Base-by-base conservation (phyloP, 164 flowering plant species). In the Liquidambar formosana region DNA sequence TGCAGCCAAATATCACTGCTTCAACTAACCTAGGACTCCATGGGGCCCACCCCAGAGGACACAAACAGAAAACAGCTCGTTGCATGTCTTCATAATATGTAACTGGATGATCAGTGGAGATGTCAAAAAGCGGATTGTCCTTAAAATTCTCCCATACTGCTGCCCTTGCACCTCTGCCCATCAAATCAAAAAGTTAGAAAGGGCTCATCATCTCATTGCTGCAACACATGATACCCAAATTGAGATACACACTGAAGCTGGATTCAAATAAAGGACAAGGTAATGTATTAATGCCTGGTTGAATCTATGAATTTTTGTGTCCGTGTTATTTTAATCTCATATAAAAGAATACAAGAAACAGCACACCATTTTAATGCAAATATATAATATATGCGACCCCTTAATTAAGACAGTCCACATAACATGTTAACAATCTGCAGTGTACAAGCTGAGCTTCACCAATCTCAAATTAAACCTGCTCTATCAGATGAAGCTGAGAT, bases 1-100 rank as follows among this genome's bases (percentile, higher is more conserved):
- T 92, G 82, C 97, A 94, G 1, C 98, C 98, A 67, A 94, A 94
- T 60, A 94, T 85, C 54, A 94, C 99, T 3, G 88, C 99, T 73
- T 94, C 99, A 3, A 94, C 99, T 71, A 94, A 68, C 75, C 99
- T 84, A 0, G 99, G 99, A 77, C 97, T 94, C 99, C 99, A 94
- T 11, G 99, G 99, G 5, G 99, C 97, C 97, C 98, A 94, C 23
- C 99, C 99, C 12, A 92, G 86, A 0, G 99, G 99, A 64, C 99
- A 94, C 75, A 94, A 71, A 70, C 99, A 94, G 70, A 94, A 94
- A 15, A 94, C 80, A 14, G 99, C 96, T 63, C 99, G 79, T 65
- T 94, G 99, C 99, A 94, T 94, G 84, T 92, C 99, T 74, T 92
- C 97, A 22, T 94, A 94, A 70, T 94, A 94, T 8, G 97, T 94